Conservation (phyloP, 2,329 filamentous ascomycete species). For the Pseudogymnoascus sp. region DNA sequence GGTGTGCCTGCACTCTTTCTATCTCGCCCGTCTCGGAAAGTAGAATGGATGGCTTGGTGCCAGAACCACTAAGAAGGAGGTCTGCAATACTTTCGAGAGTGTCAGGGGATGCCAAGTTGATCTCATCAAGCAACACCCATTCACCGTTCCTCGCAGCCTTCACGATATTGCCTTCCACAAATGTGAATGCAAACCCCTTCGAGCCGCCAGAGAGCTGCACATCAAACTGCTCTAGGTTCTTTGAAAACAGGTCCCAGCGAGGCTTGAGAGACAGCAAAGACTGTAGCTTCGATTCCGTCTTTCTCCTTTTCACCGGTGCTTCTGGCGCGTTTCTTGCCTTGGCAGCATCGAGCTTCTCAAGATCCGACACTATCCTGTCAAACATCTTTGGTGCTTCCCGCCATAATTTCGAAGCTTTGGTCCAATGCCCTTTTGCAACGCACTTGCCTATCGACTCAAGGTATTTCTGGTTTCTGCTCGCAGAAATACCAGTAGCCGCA, state of each 20-base stretch:
- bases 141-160: slow-evolving; percentile 94
- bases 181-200: slow-evolving; percentile 82
- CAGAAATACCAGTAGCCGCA: slow-evolving; percentile 72
- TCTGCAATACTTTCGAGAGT: slow-evolving; percentile 91
- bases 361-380: slow-evolving; percentile 53
- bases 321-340: slow-evolving; percentile 37
- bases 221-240: slow-evolving; percentile 69
- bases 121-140: slow-evolving; percentile 95
- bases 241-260: slow-evolving; percentile 74
- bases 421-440: slow-evolving; percentile 77
- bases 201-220: slow-evolving; percentile 65
- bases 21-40: slow-evolving; percentile 91
- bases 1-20: slow-evolving; percentile 79
- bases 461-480: slow-evolving; percentile 80
- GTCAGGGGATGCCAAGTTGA: slow-evolving; percentile 91
- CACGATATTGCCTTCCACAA: slow-evolving; percentile 91
- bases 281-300: slow-evolving; percentile 58
- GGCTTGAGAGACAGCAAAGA: slow-evolving; percentile 48
- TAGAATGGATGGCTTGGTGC: slow-evolving; percentile 69
- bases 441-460: slow-evolving; percentile 71
- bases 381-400: slow-evolving; percentile 85
- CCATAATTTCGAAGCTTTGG: slow-evolving; percentile 77
- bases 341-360: slow-evolving; percentile 37
- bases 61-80: slow-evolving; percentile 65
- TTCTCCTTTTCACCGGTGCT: slow-evolving; percentile 61